Evolutionary conservation across 2,329 filamentous ascomycete genomes (phyloP), one percentile per base, ranked within the genome.

Genomic region (Lachnellula willkommii): DNA sequence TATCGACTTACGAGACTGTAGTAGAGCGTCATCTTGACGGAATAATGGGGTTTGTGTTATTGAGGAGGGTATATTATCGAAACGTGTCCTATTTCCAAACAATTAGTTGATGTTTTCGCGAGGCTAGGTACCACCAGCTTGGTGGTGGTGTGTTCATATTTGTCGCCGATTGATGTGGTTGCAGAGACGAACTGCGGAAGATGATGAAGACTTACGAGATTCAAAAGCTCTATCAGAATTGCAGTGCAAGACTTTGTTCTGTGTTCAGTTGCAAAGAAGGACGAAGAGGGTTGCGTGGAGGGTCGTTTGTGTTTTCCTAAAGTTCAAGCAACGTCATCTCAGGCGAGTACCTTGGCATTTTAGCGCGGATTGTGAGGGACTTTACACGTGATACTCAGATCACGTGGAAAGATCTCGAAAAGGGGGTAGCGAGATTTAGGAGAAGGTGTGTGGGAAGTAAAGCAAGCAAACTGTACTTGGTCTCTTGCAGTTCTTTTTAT

Each of bases 11-110:
- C 76, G 57, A 78, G 74, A 64, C 73, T 74, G 65, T 78, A 78
- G 66, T 78, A 78, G 65, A 78, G 75, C 60, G 76, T 78, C 76
- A 78, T 78, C 45, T 69, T 75, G 67, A 56, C 57, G 26, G 59
- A 43, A 58, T 55, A 53, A 53, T 39, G 32, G 32, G 36, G 20
- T 57, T 61, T 26, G 35, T 54, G 39, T 53, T 53, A 24, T 52
- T 15, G 45, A 35, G 50, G 45, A 51, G 47, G 36, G 36, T 48
- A 50, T 60, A 47, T 28, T 60, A 35, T 55, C 14, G 49, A 59
- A 53, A 61, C 40, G 63, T 64, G 61, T 61, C 59, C 64, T 67
- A 32, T 56, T 60, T 20, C 40, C 52, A 55, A 36, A 39, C 47
- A 47, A 52, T 66, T 52, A 66, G 63, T 61, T 43, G 52, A 37